phyloP scores from a whole-genome alignment of 1,284 basidiomycete genomes.

The Mycosarcoma maydis region DNA sequence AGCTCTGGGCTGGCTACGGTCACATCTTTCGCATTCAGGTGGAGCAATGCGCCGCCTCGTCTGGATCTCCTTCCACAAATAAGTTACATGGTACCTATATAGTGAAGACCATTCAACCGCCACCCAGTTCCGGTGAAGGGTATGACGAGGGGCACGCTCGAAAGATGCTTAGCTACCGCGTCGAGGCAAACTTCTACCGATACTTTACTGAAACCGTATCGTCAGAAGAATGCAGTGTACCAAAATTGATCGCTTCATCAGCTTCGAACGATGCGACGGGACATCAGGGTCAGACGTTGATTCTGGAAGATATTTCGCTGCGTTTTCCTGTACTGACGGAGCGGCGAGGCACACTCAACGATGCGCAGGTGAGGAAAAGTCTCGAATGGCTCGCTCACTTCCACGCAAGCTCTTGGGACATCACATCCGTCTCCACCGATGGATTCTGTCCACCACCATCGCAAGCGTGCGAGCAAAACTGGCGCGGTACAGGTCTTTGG shows the following conservation, averaged over 20 bases:
- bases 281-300: constrained; percentile 6
- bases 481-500: constrained; percentile 37
- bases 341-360: constrained; percentile 19
- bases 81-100: constrained; percentile 14
- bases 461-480: neutral
- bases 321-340: constrained; percentile 22
- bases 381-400: constrained; percentile 39
- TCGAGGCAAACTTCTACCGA: constrained; percentile 52
- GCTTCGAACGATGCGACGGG: neutral
- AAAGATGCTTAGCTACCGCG: constrained; percentile 43
- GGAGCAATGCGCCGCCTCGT: neutral
- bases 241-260: constrained; percentile 10
- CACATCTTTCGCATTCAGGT: constrained; percentile 34
- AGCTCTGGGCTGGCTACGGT: constrained; percentile 50
- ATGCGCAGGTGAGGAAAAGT: constrained; percentile 15
- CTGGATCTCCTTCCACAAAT: neutral
- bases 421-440: neutral
- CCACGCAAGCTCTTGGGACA: constrained; percentile 28
- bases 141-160: constrained; percentile 44
- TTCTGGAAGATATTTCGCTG: constrained; percentile 22
- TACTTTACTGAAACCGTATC: neutral
- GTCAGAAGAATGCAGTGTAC: constrained; percentile 3
- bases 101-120: constrained; percentile 35
- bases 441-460: constrained; percentile 22
- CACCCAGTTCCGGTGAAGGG: constrained; percentile 1